Conservation (phyloP, 768 basidiomycete genomes). For the Mycena indigotica region DNA sequence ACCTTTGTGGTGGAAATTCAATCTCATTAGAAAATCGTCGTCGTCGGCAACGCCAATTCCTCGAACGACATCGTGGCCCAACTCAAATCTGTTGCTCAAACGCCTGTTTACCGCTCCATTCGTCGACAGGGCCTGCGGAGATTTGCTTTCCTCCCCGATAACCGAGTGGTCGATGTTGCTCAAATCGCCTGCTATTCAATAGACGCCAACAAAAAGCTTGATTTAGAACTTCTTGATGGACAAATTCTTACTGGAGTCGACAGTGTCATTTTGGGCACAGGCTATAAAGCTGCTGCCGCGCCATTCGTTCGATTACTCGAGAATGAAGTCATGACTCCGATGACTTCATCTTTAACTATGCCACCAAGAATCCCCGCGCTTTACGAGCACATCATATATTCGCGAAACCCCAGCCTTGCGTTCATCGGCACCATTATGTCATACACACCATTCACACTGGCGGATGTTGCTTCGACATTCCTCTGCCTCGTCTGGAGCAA, state of each 20-base stretch:
- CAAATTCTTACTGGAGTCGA: constrained; percentile 43
- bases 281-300: constrained; percentile 44
- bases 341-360: constrained; percentile 29
- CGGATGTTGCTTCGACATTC: constrained; percentile 53
- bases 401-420: constrained; percentile 47
- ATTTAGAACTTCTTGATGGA: constrained; percentile 40
- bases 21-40: constrained; percentile 41
- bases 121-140: constrained; percentile 33
- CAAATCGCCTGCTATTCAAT: constrained; percentile 39
- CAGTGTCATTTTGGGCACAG: constrained; percentile 47
- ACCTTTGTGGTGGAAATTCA: not conserved
- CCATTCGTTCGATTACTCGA: constrained; percentile 42
- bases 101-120: constrained; percentile 50
- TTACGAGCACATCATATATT: constrained; percentile 49
- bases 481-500: constrained; percentile 45
- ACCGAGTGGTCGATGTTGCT: constrained; percentile 45
- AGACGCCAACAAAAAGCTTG: constrained; percentile 29
- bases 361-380: constrained; percentile 47
- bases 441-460: constrained; percentile 51
- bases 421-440: constrained; percentile 47
- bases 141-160: constrained; percentile 44
- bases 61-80: constrained; percentile 56
- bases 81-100: constrained; percentile 37
- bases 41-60: constrained; percentile 56
- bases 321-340: constrained; percentile 23